phyloP scores from a whole-genome alignment of 1,139 yeast species.

The Meyerozyma athensensis region DNA sequence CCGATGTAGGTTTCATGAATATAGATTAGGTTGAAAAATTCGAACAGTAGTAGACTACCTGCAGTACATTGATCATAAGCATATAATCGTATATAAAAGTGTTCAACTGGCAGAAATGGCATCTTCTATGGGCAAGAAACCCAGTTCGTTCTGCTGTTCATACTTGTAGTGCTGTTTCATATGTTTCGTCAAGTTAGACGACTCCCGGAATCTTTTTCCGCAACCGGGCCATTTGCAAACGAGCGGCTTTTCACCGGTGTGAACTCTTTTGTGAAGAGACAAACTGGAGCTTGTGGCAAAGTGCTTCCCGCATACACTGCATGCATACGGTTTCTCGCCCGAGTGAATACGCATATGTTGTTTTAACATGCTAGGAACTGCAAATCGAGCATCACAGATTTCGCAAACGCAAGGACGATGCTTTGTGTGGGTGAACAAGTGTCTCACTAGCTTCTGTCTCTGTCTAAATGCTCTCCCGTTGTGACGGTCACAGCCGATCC shows the following conservation, averaged over 20 bases:
- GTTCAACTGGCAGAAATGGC: background rate
- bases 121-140: background rate
- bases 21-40: background rate
- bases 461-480: constrained; percentile 64
- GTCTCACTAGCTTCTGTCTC: constrained; percentile 81
- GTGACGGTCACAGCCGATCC: constrained; percentile 75
- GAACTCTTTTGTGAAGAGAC: constrained; percentile 51
- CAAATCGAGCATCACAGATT: constrained; percentile 65
- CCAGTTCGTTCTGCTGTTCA: background rate
- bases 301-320: constrained; percentile 44
- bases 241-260: constrained; percentile 71
- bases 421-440: constrained; percentile 82
- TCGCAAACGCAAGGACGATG: constrained; percentile 72
- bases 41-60: background rate
- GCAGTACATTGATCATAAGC: background rate
- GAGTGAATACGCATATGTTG: constrained; percentile 86
- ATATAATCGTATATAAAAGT: background rate
- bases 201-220: constrained; percentile 79
- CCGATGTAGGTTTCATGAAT: constrained; percentile 1
- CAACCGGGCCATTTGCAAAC: constrained; percentile 78
- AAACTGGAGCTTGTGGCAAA: constrained; percentile 53
- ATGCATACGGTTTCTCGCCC: constrained; percentile 63
- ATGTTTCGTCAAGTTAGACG: constrained; percentile 85
- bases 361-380: constrained; percentile 58
- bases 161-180: constrained; percentile 60